Conservation (phyloP, 257 asterid genomes). For the Solanum sejunctum region DNA sequence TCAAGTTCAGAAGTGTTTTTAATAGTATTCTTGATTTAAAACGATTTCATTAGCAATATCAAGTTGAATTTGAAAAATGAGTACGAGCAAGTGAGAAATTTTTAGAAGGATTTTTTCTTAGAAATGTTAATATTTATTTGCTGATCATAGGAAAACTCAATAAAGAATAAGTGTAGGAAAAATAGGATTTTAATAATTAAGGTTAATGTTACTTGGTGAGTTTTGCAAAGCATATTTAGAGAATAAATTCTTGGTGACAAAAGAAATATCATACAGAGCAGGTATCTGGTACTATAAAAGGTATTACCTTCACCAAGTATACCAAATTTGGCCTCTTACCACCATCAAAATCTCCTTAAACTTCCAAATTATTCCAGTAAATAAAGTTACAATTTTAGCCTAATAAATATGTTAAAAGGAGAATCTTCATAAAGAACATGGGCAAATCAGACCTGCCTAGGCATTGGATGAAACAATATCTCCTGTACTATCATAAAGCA, state of each 20-base stretch:
- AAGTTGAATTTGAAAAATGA: background rate
- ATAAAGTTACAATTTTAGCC: background rate
- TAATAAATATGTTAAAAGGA: background rate
- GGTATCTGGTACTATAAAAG: background rate
- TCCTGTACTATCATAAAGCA: too few species aligned
- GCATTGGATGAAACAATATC: too few species aligned
- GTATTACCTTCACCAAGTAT: background rate
- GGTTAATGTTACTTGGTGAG: background rate
- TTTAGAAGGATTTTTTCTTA: background rate
- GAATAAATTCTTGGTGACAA: background rate
- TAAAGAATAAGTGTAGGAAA: background rate
- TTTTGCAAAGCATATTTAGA: background rate
- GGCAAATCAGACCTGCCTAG: background rate
- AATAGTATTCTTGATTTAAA: background rate
- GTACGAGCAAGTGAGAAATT: background rate
- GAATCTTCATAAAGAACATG: background rate
- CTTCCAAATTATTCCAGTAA: background rate
- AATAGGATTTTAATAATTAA: background rate
- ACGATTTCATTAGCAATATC: background rate
- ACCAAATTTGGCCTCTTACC: background rate
- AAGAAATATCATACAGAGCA: background rate
- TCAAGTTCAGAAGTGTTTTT: too few species aligned
- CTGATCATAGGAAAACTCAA: background rate
- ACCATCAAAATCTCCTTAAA: background rate
- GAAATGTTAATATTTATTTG: background rate